Conservation (phyloP, 208 protist species). For the Trypanosoma theileri region DNA sequence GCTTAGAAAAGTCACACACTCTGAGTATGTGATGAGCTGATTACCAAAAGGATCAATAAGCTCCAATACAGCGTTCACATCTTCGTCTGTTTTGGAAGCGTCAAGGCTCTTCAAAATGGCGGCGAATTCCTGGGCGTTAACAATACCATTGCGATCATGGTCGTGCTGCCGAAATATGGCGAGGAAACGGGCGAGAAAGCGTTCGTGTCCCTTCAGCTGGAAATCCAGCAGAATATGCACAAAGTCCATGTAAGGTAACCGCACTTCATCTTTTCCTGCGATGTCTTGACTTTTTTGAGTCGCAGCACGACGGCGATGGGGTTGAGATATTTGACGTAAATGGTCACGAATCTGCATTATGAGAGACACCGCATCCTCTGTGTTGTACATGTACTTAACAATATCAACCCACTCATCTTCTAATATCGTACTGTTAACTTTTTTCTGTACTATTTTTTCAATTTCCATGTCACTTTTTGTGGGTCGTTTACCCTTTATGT, state of each 20-base stretch:
- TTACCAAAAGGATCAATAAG: constrained; percentile 65
- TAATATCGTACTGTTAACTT: constrained; percentile 43
- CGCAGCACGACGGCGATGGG: constrained; percentile 22
- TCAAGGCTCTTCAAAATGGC: constrained; percentile 57
- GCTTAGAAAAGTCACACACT: constrained; percentile 71
- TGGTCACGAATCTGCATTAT: constrained; percentile 59
- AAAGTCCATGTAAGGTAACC: constrained; percentile 69
- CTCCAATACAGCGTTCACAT: constrained; percentile 56
- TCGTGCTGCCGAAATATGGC: constrained; percentile 72
- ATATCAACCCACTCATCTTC: constrained; percentile 85
- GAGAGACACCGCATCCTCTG: constrained; percentile 61
- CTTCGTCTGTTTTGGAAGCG: constrained; percentile 47
- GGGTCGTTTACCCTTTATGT: constrained; percentile 57
- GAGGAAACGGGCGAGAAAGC: constrained; percentile 81
- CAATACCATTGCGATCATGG: constrained; percentile 72
- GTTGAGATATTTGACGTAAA: constrained; percentile 39
- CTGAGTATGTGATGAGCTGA: constrained; percentile 85
- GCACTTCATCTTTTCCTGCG: constrained; percentile 19
- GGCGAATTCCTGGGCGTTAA: constrained; percentile 70
- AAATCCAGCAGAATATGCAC: constrained; percentile 84
- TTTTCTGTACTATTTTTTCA: constrained; percentile 46
- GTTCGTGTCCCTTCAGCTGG: constrained; percentile 87
- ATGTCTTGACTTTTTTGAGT: constrained; percentile 18
- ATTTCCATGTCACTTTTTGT: constrained; percentile 56
- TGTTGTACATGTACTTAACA: constrained; percentile 91